Conservation (phyloP, 768 basidiomycete species). For the Pleurotus salmoneostramineus region DNA sequence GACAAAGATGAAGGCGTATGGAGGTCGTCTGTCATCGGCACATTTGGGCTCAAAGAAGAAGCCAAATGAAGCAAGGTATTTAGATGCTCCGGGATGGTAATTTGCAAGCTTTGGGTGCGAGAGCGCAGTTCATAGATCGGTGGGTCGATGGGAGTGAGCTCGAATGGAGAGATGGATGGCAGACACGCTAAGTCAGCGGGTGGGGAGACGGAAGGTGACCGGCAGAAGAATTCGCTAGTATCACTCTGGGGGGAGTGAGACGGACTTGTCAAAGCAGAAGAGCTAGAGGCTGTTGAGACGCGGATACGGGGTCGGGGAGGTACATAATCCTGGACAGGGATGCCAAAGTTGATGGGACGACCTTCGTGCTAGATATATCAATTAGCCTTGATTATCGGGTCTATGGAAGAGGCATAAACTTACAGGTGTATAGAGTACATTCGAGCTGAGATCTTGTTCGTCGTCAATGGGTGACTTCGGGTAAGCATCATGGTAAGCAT, state of each 20-base stretch:
- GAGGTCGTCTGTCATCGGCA: background rate
- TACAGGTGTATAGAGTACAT: constrained; percentile 2
- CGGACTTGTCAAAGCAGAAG: background rate
- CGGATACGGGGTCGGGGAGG: background rate
- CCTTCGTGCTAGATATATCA: background rate
- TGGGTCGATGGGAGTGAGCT: constrained; percentile 26
- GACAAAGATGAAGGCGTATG: background rate
- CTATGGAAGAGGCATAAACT: background rate
- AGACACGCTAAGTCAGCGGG: constrained; percentile 29
- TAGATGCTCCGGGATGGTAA: constrained; percentile 15
- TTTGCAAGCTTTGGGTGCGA: constrained; percentile 24
- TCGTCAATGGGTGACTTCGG: background rate
- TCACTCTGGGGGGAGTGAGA: background rate
- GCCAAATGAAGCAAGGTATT: constrained; percentile 14
- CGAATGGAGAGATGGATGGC: constrained; percentile 29
- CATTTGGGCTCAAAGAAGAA: constrained; percentile 6
- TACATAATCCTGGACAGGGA: too few species aligned
- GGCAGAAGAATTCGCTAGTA: background rate
- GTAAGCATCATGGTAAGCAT: background rate
- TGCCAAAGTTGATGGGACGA: background rate
- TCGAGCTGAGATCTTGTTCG: background rate
- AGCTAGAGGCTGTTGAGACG: background rate
- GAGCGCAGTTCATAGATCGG: constrained; percentile 23
- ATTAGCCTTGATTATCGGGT: background rate
- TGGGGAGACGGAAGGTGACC: constrained; percentile 29